phyloP scores from a whole-genome alignment of 225 moss, liverwort and hornwort species.

The Takakia lepidozioides region DNA sequence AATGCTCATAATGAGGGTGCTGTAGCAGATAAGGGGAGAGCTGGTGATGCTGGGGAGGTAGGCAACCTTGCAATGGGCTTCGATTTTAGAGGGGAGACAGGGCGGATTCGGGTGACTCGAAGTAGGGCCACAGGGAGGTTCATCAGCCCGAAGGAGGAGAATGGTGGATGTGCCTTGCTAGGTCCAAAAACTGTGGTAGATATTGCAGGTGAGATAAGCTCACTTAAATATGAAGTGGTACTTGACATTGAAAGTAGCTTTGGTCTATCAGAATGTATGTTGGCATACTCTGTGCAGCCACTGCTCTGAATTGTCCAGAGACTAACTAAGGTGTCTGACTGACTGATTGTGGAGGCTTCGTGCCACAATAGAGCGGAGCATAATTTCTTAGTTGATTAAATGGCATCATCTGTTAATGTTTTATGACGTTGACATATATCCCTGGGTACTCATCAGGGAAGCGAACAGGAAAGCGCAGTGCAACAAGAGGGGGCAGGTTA shows the following conservation, averaged over 20 bases:
- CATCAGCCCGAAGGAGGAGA: too few relatives aligned
- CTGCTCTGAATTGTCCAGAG: not conserved
- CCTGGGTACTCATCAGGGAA: too few relatives aligned
- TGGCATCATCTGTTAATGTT: too few relatives aligned
- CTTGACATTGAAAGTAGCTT: not conserved
- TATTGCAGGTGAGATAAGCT: constrained; percentile 9
- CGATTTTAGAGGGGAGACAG: constrained; percentile 2
- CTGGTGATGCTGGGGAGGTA: constrained; percentile 8
- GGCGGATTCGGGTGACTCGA: constrained; percentile 28
- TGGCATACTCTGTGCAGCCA: not conserved
- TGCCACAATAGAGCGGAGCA: too few relatives aligned
- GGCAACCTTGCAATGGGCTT: constrained; percentile 4
- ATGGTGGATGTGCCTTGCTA: constrained; percentile 8
- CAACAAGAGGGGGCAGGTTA: constrained; percentile 27
- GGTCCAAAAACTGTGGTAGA: constrained; percentile 4
- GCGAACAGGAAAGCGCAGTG: constrained; percentile 40
- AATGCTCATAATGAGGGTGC: constrained; percentile 2
- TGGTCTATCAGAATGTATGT: not conserved
- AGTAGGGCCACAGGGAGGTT: constrained; percentile 21
- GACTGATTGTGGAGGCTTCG: too few relatives aligned
- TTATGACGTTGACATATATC: too few relatives aligned
- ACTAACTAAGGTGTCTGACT: not conserved
- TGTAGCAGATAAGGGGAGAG: constrained; percentile 9
- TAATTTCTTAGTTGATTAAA: too few relatives aligned
- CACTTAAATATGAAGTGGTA: not conserved